A percentile compares a stretch with the other conserved stretches of the same genome.
Evolutionary conservation across 179 eudicot genomes (phyloP).

Genomic region (Camellia oleifera): DNA sequence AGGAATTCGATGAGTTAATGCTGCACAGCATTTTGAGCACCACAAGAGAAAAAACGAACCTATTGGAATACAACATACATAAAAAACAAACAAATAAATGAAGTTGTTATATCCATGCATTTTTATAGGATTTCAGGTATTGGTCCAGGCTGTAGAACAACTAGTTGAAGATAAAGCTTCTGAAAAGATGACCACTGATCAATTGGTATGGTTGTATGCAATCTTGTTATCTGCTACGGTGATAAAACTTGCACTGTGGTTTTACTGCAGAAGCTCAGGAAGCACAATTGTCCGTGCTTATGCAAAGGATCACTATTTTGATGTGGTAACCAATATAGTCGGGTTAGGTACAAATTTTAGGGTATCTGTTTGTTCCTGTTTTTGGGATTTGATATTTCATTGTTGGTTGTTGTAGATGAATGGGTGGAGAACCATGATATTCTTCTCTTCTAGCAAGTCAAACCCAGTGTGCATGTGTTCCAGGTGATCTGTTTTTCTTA

Average conservation of each 20-base stretch:
- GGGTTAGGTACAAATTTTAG: conserved; percentile 52
- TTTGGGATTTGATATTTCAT: no score
- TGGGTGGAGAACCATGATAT: no score
- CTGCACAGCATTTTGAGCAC: no score
- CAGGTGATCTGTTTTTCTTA: no score
- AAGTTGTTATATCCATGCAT: neutral
- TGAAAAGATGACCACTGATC: conserved; percentile 48
- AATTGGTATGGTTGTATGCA: conserved; percentile 66
- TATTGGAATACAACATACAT: neutral
- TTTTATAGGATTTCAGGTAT: conserved; percentile 77
- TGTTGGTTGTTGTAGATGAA: no score
- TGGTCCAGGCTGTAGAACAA: conserved; percentile 73
- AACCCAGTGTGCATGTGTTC: no score
- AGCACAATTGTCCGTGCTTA: conserved; percentile 89
- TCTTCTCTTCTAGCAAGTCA: no score
- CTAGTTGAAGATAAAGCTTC: conserved; percentile 41
- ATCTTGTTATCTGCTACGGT: conserved; percentile 77
- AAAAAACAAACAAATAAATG: neutral
- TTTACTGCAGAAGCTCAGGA: conserved; percentile 81
- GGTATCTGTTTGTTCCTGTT: no score
- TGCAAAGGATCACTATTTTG: conserved; percentile 96
- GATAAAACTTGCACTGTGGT: conserved; percentile 67
- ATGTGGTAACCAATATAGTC: conserved; percentile 86
- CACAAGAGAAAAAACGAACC: neutral
- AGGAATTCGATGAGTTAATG: no score